Evolutionary conservation across 768 basidiomycete species (phyloP).

Genomic region (Hericium alpestre): DNA sequence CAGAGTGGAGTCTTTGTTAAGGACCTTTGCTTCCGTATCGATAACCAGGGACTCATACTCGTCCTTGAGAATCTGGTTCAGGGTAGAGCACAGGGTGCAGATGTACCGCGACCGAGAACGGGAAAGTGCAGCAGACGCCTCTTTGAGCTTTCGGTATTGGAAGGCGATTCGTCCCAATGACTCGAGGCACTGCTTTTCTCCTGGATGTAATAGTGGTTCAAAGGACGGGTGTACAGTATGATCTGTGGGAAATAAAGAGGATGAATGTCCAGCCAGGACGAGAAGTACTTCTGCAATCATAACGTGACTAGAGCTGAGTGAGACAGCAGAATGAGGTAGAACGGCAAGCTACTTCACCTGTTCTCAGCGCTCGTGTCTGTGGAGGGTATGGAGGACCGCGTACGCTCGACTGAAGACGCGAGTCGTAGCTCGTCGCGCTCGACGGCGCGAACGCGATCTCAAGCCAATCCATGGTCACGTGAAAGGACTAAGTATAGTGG

Average conservation of each 20-base stretch:
- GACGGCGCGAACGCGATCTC: no score
- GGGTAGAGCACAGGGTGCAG: slow-evolving; percentile 63
- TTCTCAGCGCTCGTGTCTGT: no score
- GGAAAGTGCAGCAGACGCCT: slow-evolving; percentile 38
- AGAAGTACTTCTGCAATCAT: slow-evolving; percentile 90
- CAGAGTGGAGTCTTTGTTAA: slow-evolving; percentile 61
- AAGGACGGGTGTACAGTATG: slow-evolving; percentile 55
- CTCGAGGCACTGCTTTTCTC: slow-evolving; percentile 79
- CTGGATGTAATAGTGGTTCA: slow-evolving; percentile 70
- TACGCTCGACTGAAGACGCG: no score
- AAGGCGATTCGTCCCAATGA: slow-evolving; percentile 64
- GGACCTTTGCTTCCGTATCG: slow-evolving; percentile 69
- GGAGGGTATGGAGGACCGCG: no score
- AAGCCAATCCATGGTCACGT: no score
- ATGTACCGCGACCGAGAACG: slow-evolving; percentile 64
- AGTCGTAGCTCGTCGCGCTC: no score
- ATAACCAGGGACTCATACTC: slow-evolving; percentile 77
- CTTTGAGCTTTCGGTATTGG: slow-evolving; percentile 65
- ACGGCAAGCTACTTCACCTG: no score
- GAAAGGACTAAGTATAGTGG: no score
- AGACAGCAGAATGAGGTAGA: no score
- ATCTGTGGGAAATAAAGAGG: slow-evolving; percentile 65
- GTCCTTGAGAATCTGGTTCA: slow-evolving; percentile 62
- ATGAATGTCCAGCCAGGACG: slow-evolving; percentile 78
- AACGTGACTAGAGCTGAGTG: not conserved